Conservation (phyloP, 1,139 yeast genomes). For the Saccharomyces pastorianus region DNA sequence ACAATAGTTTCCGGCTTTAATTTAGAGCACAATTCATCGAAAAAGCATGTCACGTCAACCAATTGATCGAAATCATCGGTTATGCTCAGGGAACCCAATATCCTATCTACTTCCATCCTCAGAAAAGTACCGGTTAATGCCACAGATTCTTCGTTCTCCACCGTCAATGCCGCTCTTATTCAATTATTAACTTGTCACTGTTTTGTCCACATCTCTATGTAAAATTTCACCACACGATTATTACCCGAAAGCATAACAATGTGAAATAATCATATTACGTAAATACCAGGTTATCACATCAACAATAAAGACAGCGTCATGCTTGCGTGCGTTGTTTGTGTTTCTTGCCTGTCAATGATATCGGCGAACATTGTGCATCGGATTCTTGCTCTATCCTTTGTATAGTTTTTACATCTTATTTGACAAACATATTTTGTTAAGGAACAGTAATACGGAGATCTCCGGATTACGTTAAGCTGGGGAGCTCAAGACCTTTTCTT, state of each 20-base stretch:
- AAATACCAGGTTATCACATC: background rate
- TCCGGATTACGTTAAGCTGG: background rate
- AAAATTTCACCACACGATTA: conserved; percentile 7
- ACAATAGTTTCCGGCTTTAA: conserved; percentile 40
- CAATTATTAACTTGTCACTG: background rate
- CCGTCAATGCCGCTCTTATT: background rate
- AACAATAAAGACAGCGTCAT: background rate
- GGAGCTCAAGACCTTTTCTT: background rate
- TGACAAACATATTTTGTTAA: background rate
- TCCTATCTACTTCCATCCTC: background rate
- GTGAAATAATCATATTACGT: background rate
- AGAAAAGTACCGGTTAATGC: background rate
- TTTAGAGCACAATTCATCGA: conserved; percentile 32
- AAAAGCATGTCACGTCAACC: conserved; percentile 40
- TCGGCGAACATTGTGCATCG: background rate
- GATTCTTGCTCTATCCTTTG: background rate
- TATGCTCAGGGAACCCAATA: conserved; percentile 1
- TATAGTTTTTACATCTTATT: background rate
- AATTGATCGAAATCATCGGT: conserved; percentile 14
- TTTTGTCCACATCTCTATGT: background rate
- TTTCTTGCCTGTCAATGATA: background rate
- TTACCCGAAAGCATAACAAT: conserved; percentile 8
- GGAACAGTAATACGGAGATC: background rate
- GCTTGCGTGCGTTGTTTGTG: background rate
- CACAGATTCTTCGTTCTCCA: background rate